phyloP scores from a whole-genome alignment of 2,329 filamentous ascomycete species.

The Huntiella omanensis region DNA sequence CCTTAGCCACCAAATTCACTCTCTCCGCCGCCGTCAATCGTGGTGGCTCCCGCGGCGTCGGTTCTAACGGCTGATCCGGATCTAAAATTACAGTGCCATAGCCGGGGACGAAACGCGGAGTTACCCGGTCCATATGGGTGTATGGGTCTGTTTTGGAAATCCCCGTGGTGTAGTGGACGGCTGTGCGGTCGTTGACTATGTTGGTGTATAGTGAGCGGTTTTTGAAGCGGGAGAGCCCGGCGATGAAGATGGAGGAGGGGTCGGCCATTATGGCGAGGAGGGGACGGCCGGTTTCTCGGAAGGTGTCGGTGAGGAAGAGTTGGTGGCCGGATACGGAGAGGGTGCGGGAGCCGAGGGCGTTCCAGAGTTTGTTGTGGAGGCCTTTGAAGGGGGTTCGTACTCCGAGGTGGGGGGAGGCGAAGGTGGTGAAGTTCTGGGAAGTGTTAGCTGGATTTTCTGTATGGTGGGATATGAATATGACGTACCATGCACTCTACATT shows the following conservation, averaged over 20 bases:
- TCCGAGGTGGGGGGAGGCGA: conserved; percentile 71
- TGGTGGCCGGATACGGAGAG: conserved; percentile 66
- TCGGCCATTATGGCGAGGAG: conserved; percentile 69
- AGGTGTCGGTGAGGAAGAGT: conserved; percentile 71
- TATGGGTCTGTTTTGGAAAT: conserved; percentile 67
- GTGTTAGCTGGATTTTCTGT: neutral
- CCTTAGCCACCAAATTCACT: conserved; percentile 12
- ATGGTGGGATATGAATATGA: neutral
- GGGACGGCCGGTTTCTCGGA: conserved; percentile 65
- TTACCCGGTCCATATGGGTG: conserved; percentile 32
- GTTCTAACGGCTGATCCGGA: conserved; percentile 36
- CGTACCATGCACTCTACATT: conserved; percentile 56
- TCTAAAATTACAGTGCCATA: conserved; percentile 64
- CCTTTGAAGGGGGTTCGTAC: conserved; percentile 51
- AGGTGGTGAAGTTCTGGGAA: conserved; percentile 69
- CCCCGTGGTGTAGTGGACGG: conserved; percentile 64
- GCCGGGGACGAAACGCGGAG: conserved; percentile 46
- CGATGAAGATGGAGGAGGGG: conserved; percentile 68
- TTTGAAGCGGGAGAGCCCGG: conserved; percentile 56
- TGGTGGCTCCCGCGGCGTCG: conserved; percentile 10
- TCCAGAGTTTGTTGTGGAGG: conserved; percentile 51
- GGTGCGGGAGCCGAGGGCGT: conserved; percentile 64
- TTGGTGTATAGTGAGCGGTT: conserved; percentile 68
- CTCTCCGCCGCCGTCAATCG: conserved; percentile 16
- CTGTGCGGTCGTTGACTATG: conserved; percentile 66